Conservation (phyloP, 108 stramenopile species). For the Phaeodactylum tricornutum region DNA sequence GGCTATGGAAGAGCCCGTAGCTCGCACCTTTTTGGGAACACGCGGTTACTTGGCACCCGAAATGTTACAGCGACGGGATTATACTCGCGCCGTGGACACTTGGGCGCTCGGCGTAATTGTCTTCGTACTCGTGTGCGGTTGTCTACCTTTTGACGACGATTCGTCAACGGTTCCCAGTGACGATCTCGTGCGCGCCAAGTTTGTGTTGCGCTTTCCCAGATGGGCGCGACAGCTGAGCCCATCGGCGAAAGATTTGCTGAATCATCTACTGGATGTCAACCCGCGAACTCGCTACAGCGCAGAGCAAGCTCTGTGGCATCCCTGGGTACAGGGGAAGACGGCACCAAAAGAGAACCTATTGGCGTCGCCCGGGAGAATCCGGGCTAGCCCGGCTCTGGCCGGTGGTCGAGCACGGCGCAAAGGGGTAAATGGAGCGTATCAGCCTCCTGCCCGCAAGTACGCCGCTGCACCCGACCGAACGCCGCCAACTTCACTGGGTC, state of each 20-base stretch:
- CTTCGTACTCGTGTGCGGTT: slow-evolving; percentile 90
- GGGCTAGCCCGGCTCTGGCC: slow-evolving; percentile 29
- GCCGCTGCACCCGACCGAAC: too few relatives aligned
- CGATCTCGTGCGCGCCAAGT: slow-evolving; percentile 64
- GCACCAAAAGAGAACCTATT: slow-evolving; percentile 60
- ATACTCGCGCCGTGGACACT: slow-evolving; percentile 77
- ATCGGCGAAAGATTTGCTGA: slow-evolving; percentile 88
- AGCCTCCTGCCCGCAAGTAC: too few relatives aligned
- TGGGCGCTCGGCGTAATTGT: slow-evolving; percentile 92
- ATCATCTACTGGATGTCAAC: slow-evolving; percentile 83
- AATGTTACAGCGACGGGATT: slow-evolving; percentile 91
- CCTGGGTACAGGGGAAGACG: slow-evolving; percentile 86
- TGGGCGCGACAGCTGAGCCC: slow-evolving; percentile 89
- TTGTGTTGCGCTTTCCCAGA: slow-evolving; percentile 85
- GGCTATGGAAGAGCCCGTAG: slow-evolving; percentile 69
- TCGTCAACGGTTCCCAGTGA: slow-evolving; percentile 64
- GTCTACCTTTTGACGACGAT: slow-evolving; percentile 98
- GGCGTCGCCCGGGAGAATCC: slow-evolving; percentile 74
- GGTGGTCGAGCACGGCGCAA: too few relatives aligned
- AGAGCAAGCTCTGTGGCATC: slow-evolving; percentile 89
- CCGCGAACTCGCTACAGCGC: slow-evolving; percentile 82
- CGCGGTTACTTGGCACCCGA: slow-evolving; percentile 95
- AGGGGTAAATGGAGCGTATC: too few relatives aligned
- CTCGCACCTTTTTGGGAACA: slow-evolving; percentile 87
- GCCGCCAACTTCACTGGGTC: too few relatives aligned